Evolutionary conservation across 148 eudicot species (phyloP).

Genomic region (Limonium bicolor): DNA sequence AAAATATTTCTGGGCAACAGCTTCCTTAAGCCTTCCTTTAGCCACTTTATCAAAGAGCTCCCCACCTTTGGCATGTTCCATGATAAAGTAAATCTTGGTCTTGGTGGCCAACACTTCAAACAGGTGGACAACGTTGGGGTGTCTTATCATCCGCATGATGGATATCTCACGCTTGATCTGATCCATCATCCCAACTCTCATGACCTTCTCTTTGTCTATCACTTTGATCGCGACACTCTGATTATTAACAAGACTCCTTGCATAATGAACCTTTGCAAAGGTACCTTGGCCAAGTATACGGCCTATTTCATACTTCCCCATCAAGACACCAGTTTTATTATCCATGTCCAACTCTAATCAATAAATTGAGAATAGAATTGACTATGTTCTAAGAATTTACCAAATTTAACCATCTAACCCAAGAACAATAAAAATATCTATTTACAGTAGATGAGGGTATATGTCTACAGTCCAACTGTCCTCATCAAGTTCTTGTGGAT

Average conservation of each 20-base stretch:
- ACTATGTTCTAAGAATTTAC: too few species aligned
- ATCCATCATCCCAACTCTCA: constrained; percentile 36
- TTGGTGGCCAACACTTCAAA: constrained; percentile 82
- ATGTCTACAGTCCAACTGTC: too few species aligned
- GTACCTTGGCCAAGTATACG: constrained; percentile 69
- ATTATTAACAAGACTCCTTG: constrained; percentile 34
- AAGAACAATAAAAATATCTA: too few species aligned
- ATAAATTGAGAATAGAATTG: too few species aligned
- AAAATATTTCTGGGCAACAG: constrained; percentile 51
- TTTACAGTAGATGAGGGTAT: too few species aligned
- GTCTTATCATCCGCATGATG: constrained; percentile 47
- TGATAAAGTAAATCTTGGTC: constrained; percentile 51
- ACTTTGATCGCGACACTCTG: constrained; percentile 65
- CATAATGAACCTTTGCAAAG: constrained; percentile 63
- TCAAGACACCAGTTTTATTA: constrained; percentile 17
- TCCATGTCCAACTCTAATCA: too few species aligned
- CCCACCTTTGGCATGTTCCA: constrained; percentile 74
- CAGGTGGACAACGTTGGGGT: constrained; percentile 44
- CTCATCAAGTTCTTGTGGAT: too few species aligned
- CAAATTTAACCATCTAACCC: too few species aligned
- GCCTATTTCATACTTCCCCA: constrained; percentile 62
- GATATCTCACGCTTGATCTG: constrained; percentile 68
- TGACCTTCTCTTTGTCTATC: constrained; percentile 56
- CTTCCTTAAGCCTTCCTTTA: constrained; percentile 47
- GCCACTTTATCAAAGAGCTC: constrained; percentile 72